Base-by-base conservation (phyloP, 148 eudicot genomes). In the Camellia lanceoleosa region DNA sequence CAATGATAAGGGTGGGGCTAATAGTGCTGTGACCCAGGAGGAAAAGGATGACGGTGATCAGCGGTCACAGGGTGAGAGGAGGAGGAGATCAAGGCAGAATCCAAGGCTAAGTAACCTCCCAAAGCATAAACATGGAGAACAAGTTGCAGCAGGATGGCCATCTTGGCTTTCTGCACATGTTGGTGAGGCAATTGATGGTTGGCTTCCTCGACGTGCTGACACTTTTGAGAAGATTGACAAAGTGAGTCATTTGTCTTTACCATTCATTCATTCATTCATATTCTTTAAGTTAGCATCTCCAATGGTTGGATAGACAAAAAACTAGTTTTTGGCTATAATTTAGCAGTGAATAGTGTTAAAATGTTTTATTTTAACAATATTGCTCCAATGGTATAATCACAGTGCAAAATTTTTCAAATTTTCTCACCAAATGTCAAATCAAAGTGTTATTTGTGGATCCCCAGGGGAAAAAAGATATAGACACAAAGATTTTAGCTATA, bases 91-190 rank as follows among this genome's bases (percentile, higher is more conserved):
- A 6, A 93, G 82, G 89, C 74, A 88, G 0, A 89, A 91, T 81
- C 94, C 97, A 0, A 88, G 93, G 87, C 68, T 86, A 81, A 87
- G 98, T 76, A 95, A 88, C 82, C 92, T 87, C 46, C 86, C 90
- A 3, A 95, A 91, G 85, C 79, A 87, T 79, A 80, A 84, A 38
- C 89, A 87, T 61, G 98, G 98, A 46, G 98, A 95, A 81, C 98
- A 91, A 86, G 98, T 95, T 49, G 97, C 98, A 9, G 98, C 98
- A 74, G 98, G 97, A 43, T 95, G 98, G 98, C 98, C 98, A 5
- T 80, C 94, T 79, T 95, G 98, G 98, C 90, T 95, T 15, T 91
- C 97, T 0, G 92, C 90, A n/a, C 94, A 90, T 83, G 91, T 92
- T 1, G 97, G 92, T 52, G 98, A 95, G 83, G 98, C 97, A 4